Base-by-base conservation (phyloP, 2,329 filamentous ascomycete species). In the Zalaria sp. region DNA sequence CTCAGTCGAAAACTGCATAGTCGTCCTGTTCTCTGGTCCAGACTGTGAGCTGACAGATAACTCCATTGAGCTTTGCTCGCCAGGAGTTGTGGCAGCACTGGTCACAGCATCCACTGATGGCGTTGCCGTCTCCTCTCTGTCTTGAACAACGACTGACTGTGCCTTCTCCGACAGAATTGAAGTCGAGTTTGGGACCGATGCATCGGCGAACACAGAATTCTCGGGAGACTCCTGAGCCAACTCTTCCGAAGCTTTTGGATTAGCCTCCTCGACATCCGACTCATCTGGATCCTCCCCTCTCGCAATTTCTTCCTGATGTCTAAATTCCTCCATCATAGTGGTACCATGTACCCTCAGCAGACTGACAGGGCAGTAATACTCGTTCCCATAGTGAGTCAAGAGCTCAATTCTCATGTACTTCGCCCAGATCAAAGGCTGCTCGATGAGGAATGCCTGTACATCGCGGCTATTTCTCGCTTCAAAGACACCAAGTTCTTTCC, bases 351-450 rank as follows among this genome's bases (percentile, higher is more conserved):
- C 83, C 42, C 91, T 77, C 41, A 98, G 68, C 11, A 98, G 64
- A 46, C 89, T 95, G 10, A 98, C 68, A 0, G 91, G 91, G 55
- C 91, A 98, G 58, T 94, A 98, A 58, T 84, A 98, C 58, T 98
- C 91, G 52, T 88, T 93, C 5, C 91, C 91, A 58, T 89, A 98
- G 58, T 98, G 89, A 4, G 79, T 86, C 38, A 96, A 60, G 49
- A 96, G 91, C 57, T 98, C 91, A 44, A 98, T 78, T 25, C 86
- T 78, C 35, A 98, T 63, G 62, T 96, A 98, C 48, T 89, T 79
- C 35, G 91, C 88, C 83, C 87, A 98, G 38, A 96, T 96, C 47
- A 91, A 77, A 1, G 91, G 88, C 53, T 95, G 91, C 52, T 91
- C 79, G n/a, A 98, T 74, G 9, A 94, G 65, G 56, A 98, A 98